A percentile compares a stretch with the other conserved stretches of the same genome.
Conservation (phyloP, 73 alveolate genomes). For the Diophrys appendiculata region DNA sequence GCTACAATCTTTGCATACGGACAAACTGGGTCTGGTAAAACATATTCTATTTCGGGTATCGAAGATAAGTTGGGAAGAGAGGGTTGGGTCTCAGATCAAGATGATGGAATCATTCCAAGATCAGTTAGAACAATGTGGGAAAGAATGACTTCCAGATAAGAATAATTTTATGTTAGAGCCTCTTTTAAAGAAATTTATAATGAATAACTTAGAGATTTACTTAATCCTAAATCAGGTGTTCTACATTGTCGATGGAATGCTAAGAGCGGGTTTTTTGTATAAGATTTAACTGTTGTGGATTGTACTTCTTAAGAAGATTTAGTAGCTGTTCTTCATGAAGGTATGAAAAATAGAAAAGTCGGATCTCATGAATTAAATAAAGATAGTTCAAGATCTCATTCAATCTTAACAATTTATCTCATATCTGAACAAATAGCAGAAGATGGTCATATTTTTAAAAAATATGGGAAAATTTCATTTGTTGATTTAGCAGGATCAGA, state of each 20-base stretch:
- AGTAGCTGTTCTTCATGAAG: conserved; percentile 96
- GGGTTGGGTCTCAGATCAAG: conserved; percentile 84
- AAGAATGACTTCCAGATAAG: conserved; percentile 80
- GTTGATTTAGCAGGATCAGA: conserved; percentile 99
- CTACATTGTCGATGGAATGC: conserved; percentile 96
- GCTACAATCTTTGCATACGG: conserved; percentile 94
- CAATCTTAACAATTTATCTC: conserved; percentile 90
- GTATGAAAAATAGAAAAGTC: conserved; percentile 95
- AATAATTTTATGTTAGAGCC: conserved; percentile 90
- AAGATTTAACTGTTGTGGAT: conserved; percentile 95
- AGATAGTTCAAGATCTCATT: conserved; percentile 97
- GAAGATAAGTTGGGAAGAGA: conserved; percentile 91
- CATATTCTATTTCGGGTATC: conserved; percentile 88
- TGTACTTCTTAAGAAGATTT: conserved; percentile 93
- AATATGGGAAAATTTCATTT: conserved; percentile 96
- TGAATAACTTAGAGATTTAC: conserved; percentile 91
- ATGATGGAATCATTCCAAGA: conserved; percentile 92
- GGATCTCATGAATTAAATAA: conserved; percentile 97
- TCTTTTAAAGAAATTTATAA: conserved; percentile 91
- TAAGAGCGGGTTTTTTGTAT: conserved; percentile 97
- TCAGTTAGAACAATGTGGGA: conserved; percentile 88
- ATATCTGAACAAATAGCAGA: conserved; percentile 86
- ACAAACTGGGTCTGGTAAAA: conserved; percentile 94
- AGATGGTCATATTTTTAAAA: conserved; percentile 92
- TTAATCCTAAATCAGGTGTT: conserved; percentile 82